A percentile compares a stretch with the other conserved stretches of the same genome.
phyloP scores from a whole-genome alignment of 768 basidiomycete species.

The Lentinula raphanica region DNA sequence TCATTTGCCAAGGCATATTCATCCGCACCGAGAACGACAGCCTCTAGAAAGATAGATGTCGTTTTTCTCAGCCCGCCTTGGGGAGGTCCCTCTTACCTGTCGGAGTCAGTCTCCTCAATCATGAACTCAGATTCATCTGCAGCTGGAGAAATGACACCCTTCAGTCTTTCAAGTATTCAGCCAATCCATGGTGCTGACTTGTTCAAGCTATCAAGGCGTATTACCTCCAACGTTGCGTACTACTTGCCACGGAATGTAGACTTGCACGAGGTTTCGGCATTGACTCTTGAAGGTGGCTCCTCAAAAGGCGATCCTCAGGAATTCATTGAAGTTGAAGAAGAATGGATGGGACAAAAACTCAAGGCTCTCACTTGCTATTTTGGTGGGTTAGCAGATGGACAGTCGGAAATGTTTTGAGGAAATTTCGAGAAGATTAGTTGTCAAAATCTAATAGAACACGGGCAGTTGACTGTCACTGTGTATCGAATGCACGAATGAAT shows the following conservation, averaged over 20 bases:
- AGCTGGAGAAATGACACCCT: slow-evolving; percentile 23
- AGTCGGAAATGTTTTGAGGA: slow-evolving; percentile 57
- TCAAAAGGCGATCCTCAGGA: slow-evolving; percentile 47
- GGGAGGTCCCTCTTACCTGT: slow-evolving; percentile 80
- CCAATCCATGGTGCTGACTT: slow-evolving; percentile 83
- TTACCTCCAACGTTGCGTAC: slow-evolving; percentile 83
- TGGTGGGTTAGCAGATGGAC: slow-evolving; percentile 73
- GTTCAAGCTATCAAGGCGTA: slow-evolving; percentile 62
- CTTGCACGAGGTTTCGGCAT: slow-evolving; percentile 62
- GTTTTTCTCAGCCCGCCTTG: slow-evolving; percentile 94
- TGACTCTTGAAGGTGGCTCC: slow-evolving; percentile 28
- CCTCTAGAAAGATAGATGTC: slow-evolving; percentile 66
- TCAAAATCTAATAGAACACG: too few species aligned
- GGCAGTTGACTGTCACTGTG: too few species aligned
- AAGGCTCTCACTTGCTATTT: slow-evolving; percentile 95
- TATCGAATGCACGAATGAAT: too few species aligned
- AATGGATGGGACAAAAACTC: slow-evolving; percentile 28
- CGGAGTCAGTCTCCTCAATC: slow-evolving; percentile 23
- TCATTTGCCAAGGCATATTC: slow-evolving; percentile 62
- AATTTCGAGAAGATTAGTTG: too few species aligned
- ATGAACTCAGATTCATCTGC: slow-evolving; percentile 15
- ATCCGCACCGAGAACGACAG: slow-evolving; percentile 18
- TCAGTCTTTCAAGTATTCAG: slow-evolving; percentile 63
- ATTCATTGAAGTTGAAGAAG: slow-evolving; percentile 4
- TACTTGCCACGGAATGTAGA: slow-evolving; percentile 82